Evolutionary conservation across 164 flowering plant species (phyloP), one percentile per base, ranked within the genome.

Genomic region (Platanus orientalis): DNA sequence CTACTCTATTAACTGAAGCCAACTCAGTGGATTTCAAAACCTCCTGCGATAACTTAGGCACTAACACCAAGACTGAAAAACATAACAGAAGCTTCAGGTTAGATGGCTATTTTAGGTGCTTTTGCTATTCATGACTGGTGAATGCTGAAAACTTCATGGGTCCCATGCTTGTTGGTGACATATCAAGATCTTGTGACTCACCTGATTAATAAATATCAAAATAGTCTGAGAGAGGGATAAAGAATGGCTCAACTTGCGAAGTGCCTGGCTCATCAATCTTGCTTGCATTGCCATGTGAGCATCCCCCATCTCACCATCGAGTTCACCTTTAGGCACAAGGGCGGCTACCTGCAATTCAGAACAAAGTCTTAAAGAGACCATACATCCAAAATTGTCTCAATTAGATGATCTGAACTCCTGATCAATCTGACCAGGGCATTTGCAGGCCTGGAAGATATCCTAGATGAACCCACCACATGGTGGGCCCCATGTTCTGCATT

Each of bases 221-320:
- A 91, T 78, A 53, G 92, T 88, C 70, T 91, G 88, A 20, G 99
- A 91, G 27, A 73, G 71, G 26, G 97, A 89, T 55, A 94, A 73
- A 32, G 97, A 94, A 71, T 91, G 96, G 73, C 96, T 81, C 78
- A 94, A 64, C 76, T 94, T 94, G 58, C 97, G 90, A 57, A 94
- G 95, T 6, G 99, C 99, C 72, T 94, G 97, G 74, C 96, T 94
- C 99, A 91, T 94, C 71, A 94, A 57, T 79, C 97, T 83, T 34
- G 99, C 97, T 82, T 94, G 99, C 93, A 94, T 78, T 39, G 99
- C 96, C 96, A 91, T 85, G 73, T 94, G 96, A 49, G 97, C 96
- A 78, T 91, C 97, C 44, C 99, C 97, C 97, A 94, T 91, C 75
- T 91, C 99, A 55, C 97, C 99, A 69, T 94, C 97, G 75, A 94